These are phyloP conservation scores for Syzygium aqueum DNA, from an alignment of 345 rosid genomes.

Conservation along the genomic window DNA sequence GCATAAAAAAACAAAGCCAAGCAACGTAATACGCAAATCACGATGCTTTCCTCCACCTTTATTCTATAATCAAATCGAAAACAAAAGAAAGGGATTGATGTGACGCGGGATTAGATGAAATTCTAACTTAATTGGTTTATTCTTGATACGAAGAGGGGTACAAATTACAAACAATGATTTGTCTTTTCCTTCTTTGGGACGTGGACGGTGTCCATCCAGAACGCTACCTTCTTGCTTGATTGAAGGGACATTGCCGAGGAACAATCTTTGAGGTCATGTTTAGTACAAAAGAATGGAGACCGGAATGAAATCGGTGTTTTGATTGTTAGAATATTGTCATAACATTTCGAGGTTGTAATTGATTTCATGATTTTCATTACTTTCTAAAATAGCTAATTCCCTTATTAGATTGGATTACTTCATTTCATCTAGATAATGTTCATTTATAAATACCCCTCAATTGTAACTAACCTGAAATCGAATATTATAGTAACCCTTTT, in stretches of 20 bases:
- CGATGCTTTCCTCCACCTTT: neutral
- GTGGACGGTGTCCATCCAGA: neutral
- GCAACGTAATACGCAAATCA: neutral
- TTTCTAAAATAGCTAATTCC: rapidly evolving
- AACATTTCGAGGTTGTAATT: neutral
- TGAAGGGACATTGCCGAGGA: neutral
- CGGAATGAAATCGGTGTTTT: too few relatives aligned
- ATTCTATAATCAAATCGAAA: neutral
- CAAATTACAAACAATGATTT: neutral
- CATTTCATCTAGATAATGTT: neutral
- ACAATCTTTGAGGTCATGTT: neutral
- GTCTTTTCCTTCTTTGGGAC: neutral
- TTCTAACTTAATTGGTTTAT: neutral
- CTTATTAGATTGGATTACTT: neutral
- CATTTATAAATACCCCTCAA: neutral
- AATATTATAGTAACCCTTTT: neutral
- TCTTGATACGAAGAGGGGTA: neutral
- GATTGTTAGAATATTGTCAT: neutral
- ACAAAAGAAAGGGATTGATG: neutral
- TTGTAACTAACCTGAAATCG: neutral
- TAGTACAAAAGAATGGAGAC: neutral
- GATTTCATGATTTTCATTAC: neutral
- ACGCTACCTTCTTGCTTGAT: neutral
- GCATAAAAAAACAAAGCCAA: neutral
- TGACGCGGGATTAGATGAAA: neutral